A percentile compares a stretch with the other conserved stretches of the same genome.
Evolutionary conservation across 2,329 filamentous ascomycete genomes (phyloP).

Genomic region (Metarhizium rileyi): DNA sequence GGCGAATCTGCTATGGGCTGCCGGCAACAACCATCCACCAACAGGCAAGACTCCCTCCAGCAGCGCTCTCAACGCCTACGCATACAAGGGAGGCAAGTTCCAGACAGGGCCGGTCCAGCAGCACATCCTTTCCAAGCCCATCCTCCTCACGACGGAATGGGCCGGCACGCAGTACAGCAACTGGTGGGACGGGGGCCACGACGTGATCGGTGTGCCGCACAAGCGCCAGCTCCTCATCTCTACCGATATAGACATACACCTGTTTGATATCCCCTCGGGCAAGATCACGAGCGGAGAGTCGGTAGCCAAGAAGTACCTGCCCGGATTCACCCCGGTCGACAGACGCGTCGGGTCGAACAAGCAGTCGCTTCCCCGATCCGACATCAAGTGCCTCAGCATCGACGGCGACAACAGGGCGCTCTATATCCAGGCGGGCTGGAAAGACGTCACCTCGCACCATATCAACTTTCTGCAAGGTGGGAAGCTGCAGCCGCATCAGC

Average conservation of each 20-base stretch:
- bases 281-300: neutral
- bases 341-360: neutral
- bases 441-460: neutral
- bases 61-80: slow-evolving; percentile 2
- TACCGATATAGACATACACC: slow-evolving; percentile 2
- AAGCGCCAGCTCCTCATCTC: slow-evolving; percentile 1
- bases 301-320: neutral
- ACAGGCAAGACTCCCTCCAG: neutral
- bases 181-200: slow-evolving; percentile 5
- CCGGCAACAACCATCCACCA: neutral
- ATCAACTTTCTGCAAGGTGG: neutral
- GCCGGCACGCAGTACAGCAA: neutral
- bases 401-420: neutral
- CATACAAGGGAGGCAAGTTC: neutral
- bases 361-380: neutral
- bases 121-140: neutral
- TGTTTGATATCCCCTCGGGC: neutral
- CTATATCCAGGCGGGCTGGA: slow-evolving; percentile 3
- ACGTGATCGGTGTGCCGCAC: neutral
- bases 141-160: slow-evolving; percentile 2
- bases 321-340: neutral
- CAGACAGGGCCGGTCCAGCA: neutral
- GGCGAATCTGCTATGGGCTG: slow-evolving; percentile 1
- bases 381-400: neutral
- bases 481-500: neutral